A percentile compares a stretch with the other conserved stretches of the same genome.
Evolutionary conservation across 768 basidiomycete genomes (phyloP).

Genomic region (Termitomyces heimii): DNA sequence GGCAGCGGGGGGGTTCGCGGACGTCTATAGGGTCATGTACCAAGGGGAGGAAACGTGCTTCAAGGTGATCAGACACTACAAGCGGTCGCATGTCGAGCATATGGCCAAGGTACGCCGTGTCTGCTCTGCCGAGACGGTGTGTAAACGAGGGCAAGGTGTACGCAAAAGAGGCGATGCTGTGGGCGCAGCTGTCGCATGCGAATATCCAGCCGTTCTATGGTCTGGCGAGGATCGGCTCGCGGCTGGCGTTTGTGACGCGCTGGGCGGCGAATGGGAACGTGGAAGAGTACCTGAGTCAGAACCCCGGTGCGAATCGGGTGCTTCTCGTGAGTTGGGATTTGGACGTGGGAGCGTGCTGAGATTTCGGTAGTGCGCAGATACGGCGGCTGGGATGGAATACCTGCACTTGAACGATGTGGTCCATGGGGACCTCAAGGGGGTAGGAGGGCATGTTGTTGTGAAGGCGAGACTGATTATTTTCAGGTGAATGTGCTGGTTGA

Average conservation of each 20-base stretch:
- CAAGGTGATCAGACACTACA: not conserved
- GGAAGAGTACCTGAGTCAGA: not conserved
- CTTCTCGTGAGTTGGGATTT: not conserved
- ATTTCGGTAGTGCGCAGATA: not conserved
- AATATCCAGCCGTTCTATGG: conserved; percentile 1
- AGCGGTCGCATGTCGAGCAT: not conserved
- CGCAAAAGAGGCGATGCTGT: not conserved
- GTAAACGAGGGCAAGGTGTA: not conserved
- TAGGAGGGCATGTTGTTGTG: not conserved
- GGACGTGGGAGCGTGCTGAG: not conserved
- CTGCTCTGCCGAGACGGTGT: too few relatives aligned
- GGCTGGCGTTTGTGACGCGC: not conserved
- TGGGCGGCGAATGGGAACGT: not conserved
- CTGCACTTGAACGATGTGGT: conserved; percentile 2
- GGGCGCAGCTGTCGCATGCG: conserved; percentile 1
- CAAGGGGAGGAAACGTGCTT: not conserved
- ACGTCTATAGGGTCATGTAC: not conserved
- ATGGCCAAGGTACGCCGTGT: not conserved
- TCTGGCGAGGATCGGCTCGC: not conserved
- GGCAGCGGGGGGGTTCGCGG: not conserved
- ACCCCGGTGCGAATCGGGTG: not conserved
- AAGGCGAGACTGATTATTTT: not conserved
- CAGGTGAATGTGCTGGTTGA: not conserved
- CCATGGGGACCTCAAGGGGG: conserved; percentile 3
- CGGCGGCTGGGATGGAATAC: conserved; percentile 1